Percentiles rank a stretch among this genome's conserved stretches.
These are phyloP conservation scores for Clavispora phyllophila DNA, from an alignment of 805 yeast species.

Conservation along the genomic window DNA sequence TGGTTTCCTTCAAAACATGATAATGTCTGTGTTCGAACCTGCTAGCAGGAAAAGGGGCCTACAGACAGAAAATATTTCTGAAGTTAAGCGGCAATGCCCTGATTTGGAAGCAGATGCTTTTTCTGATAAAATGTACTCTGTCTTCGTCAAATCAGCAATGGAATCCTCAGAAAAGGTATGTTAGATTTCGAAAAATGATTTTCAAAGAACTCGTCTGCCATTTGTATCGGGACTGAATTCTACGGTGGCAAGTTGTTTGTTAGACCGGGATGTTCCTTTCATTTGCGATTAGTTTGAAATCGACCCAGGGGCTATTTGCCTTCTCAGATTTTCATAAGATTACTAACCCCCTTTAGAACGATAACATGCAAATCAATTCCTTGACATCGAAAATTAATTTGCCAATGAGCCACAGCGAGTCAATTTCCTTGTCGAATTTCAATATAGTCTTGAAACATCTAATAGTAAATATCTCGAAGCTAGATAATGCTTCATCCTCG, in stretches of 20 bases:
- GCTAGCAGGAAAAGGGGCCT: conserved; percentile 26
- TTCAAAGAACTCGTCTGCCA: not conserved
- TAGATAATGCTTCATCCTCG: conserved; percentile 53
- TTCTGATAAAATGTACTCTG: conserved; percentile 36
- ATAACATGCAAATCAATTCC: conserved; percentile 51
- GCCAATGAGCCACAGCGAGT: conserved; percentile 48
- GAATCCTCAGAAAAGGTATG: conserved; percentile 59
- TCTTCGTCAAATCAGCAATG: conserved; percentile 60
- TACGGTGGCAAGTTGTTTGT: too few species aligned
- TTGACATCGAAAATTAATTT: conserved; percentile 55
- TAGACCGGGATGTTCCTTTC: too few species aligned
- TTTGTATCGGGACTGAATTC: not conserved
- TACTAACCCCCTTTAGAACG: conserved; percentile 32
- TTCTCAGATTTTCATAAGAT: not conserved
- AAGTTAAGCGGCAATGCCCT: conserved; percentile 16
- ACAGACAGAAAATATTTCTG: conserved; percentile 13
- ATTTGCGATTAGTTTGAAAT: not conserved
- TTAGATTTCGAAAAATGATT: conserved; percentile 5
- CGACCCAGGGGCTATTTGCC: not conserved
- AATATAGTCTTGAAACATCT: conserved; percentile 52
- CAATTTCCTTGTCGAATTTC: conserved; percentile 50
- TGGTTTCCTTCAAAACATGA: conserved; percentile 18
- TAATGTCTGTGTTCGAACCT: conserved; percentile 36
- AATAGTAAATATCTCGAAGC: conserved; percentile 58
- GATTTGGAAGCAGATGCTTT: conserved; percentile 17